A percentile compares a stretch with the other conserved stretches of the same genome.
Conservation (phyloP, 441 rosid species). For the Populus tomentosa region DNA sequence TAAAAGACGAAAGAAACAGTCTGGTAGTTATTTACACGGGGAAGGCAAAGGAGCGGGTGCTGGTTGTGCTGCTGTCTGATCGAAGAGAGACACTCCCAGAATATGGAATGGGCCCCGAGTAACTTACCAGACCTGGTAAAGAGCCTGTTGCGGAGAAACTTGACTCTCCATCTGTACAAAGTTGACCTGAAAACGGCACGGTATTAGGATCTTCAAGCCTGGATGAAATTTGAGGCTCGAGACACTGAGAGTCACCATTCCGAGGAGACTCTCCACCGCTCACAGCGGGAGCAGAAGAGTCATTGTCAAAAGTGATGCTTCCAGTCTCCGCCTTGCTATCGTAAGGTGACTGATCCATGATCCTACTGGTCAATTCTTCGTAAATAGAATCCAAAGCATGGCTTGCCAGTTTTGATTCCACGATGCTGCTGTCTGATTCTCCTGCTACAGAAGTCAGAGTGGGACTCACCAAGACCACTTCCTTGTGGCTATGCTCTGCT, state of each 20-base stretch:
- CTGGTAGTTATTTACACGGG: slow-evolving; percentile 46
- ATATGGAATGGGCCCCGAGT: slow-evolving; percentile 60
- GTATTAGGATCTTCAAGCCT: slow-evolving; percentile 20
- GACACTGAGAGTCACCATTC: slow-evolving; percentile 8
- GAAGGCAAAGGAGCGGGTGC: slow-evolving; percentile 88
- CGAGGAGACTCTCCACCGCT: slow-evolving; percentile 17
- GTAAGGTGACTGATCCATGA: slow-evolving; percentile 14
- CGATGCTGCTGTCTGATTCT: slow-evolving; percentile 13
- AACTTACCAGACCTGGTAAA: slow-evolving; percentile 51
- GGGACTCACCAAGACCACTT: slow-evolving; percentile 10
- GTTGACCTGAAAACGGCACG: slow-evolving; percentile 24
- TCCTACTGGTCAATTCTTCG: slow-evolving; percentile 14
- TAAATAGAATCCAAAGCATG: slow-evolving; percentile 12
- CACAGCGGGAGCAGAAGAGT: slow-evolving; percentile 20
- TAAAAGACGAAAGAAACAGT: background rate
- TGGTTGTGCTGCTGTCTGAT: slow-evolving; percentile 85
- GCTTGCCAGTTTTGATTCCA: slow-evolving; percentile 14
- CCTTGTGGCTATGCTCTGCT: background rate
- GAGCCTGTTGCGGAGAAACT: slow-evolving; percentile 70
- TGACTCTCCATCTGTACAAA: slow-evolving; percentile 44
- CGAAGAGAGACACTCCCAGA: slow-evolving; percentile 79
- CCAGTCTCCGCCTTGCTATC: slow-evolving; percentile 22
- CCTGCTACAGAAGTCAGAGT: slow-evolving; percentile 11
- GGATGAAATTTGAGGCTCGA: slow-evolving; percentile 12
- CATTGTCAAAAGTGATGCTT: slow-evolving; percentile 24